Conservation (phyloP, 116 monocot species). For the Phalaenopsis hybrid region DNA sequence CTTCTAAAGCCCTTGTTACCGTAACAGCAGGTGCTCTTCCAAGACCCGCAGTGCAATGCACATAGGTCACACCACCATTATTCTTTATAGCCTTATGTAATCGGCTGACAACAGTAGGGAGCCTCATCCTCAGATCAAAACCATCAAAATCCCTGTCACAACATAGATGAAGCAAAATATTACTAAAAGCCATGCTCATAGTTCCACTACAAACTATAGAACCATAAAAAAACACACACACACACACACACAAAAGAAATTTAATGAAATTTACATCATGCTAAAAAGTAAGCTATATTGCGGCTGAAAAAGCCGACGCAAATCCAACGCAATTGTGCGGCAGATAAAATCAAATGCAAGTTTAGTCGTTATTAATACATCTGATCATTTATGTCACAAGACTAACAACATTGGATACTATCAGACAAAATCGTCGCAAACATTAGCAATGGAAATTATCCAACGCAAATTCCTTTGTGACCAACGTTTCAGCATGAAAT, state of each 20-base stretch:
- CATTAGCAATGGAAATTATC: no score
- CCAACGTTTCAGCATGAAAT: no score
- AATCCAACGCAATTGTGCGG: no score
- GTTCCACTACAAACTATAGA: background rate
- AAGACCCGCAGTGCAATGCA: constrained; percentile 99
- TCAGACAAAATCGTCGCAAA: no score
- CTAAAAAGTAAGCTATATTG: background rate
- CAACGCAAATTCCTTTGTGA: no score
- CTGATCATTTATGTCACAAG: no score
- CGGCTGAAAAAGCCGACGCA: no score
- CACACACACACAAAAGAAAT: background rate
- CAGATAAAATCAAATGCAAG: no score
- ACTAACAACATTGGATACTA: no score
- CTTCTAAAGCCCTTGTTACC: constrained; percentile 25
- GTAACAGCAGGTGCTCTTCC: constrained; percentile 95
- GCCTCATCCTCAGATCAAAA: constrained; percentile 97
- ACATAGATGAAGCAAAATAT: constrained; percentile 6
- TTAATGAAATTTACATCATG: background rate
- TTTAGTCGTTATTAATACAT: no score
- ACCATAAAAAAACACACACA: background rate
- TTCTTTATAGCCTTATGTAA: constrained; percentile 60
- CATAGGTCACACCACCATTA: constrained; percentile 93
- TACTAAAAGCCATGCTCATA: constrained; percentile 1
- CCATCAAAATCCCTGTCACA: constrained; percentile 89
- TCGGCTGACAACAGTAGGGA: constrained; percentile 82